These are phyloP conservation scores for Russula virescens DNA, from an alignment of 768 basidiomycete species.

Conservation along the genomic window DNA sequence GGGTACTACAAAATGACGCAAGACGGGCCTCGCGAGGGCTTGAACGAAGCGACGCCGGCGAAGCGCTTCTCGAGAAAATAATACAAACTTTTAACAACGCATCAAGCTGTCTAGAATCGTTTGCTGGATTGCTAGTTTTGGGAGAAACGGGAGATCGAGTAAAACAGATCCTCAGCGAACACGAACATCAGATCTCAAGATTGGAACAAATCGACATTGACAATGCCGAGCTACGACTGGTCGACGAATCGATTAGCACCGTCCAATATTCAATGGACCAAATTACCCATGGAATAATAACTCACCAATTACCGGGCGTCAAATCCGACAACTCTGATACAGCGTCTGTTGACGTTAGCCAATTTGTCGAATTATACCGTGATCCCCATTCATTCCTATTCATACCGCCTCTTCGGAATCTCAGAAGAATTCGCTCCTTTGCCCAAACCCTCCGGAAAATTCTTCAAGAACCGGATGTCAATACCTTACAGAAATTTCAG, in stretches of 20 bases:
- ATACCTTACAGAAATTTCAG: not conserved
- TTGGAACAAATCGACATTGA: not conserved
- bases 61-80: not conserved
- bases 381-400: not conserved
- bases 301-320: not conserved
- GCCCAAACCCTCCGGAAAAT: not conserved
- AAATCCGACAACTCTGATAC: not conserved
- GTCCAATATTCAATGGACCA: not conserved
- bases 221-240: no score
- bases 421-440: not conserved
- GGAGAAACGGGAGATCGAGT: not conserved
- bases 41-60: not conserved
- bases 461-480: not conserved
- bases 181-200: not conserved
- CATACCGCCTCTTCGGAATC: not conserved
- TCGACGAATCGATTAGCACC: no score
- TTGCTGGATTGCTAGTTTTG: not conserved
- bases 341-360: not conserved
- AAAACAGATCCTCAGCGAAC: not conserved
- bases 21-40: not conserved
- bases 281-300: not conserved
- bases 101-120: not conserved
- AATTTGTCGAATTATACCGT: not conserved
- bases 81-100: not conserved
- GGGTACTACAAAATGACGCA: no score